These are phyloP conservation scores for Ceratobasidium sp. DNA, from an alignment of 1,284 basidiomycete species.

Conservation along the genomic window DNA sequence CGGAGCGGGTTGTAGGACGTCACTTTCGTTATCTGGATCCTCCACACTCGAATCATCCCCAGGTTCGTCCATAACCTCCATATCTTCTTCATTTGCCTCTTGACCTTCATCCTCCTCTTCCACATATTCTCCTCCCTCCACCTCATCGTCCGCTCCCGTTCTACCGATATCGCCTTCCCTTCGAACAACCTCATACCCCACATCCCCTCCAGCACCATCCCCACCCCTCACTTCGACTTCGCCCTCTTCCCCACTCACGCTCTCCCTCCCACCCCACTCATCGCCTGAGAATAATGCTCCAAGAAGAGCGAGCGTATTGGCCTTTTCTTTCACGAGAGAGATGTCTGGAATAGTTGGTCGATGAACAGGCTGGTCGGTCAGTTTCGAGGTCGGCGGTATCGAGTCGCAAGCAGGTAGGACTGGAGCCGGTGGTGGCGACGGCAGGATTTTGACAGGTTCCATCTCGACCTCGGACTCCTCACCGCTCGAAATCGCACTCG, in stretches of 20 bases:
- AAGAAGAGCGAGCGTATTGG: constrained; percentile 15
- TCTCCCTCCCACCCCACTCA: constrained; percentile 49
- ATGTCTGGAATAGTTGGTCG: neutral
- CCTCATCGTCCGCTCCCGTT: constrained; percentile 17
- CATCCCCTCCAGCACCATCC: constrained; percentile 39
- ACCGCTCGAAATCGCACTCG: neutral
- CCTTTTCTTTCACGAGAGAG: constrained; percentile 22
- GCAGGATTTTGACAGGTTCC: neutral
- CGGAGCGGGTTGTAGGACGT: constrained; percentile 41
- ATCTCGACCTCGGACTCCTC: neutral
- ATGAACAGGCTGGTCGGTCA: neutral
- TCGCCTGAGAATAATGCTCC: constrained; percentile 28
- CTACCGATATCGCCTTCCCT: neutral
- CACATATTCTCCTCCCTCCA: neutral
- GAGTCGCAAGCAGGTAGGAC: neutral
- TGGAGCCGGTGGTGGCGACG: neutral
- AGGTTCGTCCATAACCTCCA: neutral
- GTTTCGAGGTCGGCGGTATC: neutral
- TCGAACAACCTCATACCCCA: constrained; percentile 43
- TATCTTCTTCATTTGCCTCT: neutral
- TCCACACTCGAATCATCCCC: constrained; percentile 4
- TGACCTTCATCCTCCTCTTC: constrained; percentile 5
- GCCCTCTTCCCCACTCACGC: constrained; percentile 8
- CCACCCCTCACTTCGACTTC: constrained; percentile 39
- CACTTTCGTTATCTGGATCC: constrained; percentile 33